A percentile compares a stretch with the other conserved stretches of the same genome.
Conservation (phyloP, 1,139 yeast species). For the Blastobotrys indianensis region DNA sequence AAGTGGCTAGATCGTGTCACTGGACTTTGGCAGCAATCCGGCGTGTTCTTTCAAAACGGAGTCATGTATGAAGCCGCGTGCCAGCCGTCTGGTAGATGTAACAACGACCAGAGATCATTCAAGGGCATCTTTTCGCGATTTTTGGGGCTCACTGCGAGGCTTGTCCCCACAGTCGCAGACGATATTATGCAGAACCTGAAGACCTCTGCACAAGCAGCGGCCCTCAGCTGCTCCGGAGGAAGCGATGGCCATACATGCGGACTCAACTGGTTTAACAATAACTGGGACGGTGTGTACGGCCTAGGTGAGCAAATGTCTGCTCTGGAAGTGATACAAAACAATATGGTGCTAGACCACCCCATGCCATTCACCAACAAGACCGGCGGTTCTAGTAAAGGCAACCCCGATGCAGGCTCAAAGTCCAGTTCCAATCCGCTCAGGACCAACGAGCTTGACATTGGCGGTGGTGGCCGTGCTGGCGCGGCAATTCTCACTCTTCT, state of each 20-base stretch:
- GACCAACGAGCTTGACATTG: conserved; percentile 24
- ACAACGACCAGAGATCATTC: conserved; percentile 86
- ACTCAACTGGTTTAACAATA: conserved; percentile 58
- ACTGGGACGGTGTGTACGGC: conserved; percentile 84
- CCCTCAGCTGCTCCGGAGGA: conserved; percentile 81
- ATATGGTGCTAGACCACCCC: conserved; percentile 55
- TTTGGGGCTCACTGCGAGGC: conserved; percentile 64
- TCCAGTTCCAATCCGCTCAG: conserved; percentile 18
- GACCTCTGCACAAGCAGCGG: conserved; percentile 72
- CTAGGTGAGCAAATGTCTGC: conserved; percentile 93
- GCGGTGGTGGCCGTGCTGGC: conserved; percentile 69
- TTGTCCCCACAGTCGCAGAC: conserved; percentile 59
- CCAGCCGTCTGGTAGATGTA: conserved; percentile 55
- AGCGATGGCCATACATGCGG: conserved; percentile 88
- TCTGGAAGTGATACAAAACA: conserved; percentile 65
- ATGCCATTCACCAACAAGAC: conserved; percentile 41
- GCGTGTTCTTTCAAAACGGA: conserved; percentile 52
- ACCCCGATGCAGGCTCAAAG: conserved; percentile 32
- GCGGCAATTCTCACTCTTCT: conserved; percentile 80
- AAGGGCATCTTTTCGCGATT: conserved; percentile 76
- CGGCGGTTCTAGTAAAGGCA: conserved; percentile 47
- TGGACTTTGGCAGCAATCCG: conserved; percentile 41
- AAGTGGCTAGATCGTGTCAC: conserved; percentile 56
- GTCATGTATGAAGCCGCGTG: conserved; percentile 82
- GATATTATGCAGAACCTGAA: conserved; percentile 48